Base-by-base conservation (phyloP, 75 land plant species). In the Selaginella moellendorffii region DNA sequence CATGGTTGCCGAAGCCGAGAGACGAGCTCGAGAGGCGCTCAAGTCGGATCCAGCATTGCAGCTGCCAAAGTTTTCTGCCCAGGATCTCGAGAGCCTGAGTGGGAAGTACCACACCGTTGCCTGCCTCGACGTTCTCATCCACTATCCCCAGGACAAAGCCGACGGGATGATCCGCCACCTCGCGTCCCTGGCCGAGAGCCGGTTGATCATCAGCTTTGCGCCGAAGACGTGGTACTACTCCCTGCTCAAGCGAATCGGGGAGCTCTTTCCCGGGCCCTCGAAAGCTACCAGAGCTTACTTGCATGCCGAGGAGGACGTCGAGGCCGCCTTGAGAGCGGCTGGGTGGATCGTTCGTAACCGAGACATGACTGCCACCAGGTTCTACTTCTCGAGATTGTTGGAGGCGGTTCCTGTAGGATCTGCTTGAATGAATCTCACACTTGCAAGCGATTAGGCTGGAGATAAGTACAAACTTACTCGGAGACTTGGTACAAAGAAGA, bases 201-300 rank as follows among this genome's bases (percentile, higher is more conserved):
- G 96, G 21, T 56, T 95, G 51, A 69, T 95, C 19, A 56, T 95
- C 26, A 89, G 96, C 74, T 95, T 89, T 66, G 99, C 99, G 2
- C 99, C 99, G 0, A 78, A 84, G 73, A 95, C 99, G 18, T 63
- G 80, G 31, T 89, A 82, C 67, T 84, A 80, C 64, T 71, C 68
- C 29, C 53, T 86, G 56, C 66, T 95, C 71, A 95, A 95, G 82
- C 74, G 96, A 68, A 75, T 95, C 0, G 99, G 99, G 23, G 96
- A 89, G 77, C 73, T 95, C 26, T 95, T 95, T 62, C 99, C 99
- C 0, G 99, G 99, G 54, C 90, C 99, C 24, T 83, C 88, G 5
- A 95, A 89, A 81, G 90, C 99, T 26, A 95, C 99, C 2, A 69
- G 96, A 26, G 99, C 99, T 19, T 95, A 95, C 68, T 74, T 95